phyloP scores from a whole-genome alignment of 805 yeast genomes.

The Kuraishia borneana region DNA sequence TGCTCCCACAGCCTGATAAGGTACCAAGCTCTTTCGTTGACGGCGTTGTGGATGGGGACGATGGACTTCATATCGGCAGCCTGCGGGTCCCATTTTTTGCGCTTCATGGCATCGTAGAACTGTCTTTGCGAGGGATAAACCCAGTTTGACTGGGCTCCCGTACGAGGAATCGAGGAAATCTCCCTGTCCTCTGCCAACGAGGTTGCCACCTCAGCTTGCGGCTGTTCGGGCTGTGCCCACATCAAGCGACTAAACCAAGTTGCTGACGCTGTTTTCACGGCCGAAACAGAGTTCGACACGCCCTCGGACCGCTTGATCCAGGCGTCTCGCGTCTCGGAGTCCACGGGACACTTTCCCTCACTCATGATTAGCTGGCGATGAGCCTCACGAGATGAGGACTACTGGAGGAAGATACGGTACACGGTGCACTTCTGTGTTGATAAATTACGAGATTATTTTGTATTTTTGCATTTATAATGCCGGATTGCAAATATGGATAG shows the following conservation, averaged over 20 bases:
- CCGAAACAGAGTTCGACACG: constrained; percentile 27
- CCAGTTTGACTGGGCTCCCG: constrained; percentile 66
- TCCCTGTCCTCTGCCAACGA: constrained; percentile 64
- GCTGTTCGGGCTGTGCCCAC: constrained; percentile 1
- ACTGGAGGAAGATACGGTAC: too few relatives aligned
- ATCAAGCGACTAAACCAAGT: constrained; percentile 19
- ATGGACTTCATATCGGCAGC: constrained; percentile 79
- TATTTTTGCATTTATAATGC: too few relatives aligned
- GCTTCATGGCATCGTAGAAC: constrained; percentile 86
- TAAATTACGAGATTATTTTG: too few relatives aligned
- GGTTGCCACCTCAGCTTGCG: constrained; percentile 8
- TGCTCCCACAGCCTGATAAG: constrained; percentile 79
- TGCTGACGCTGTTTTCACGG: constrained; percentile 21
- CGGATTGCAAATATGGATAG: too few relatives aligned
- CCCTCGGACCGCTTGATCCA: constrained; percentile 36
- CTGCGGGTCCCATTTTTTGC: constrained; percentile 81
- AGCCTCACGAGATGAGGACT: too few relatives aligned
- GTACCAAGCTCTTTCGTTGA: constrained; percentile 87
- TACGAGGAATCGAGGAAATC: constrained; percentile 73
- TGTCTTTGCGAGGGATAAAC: constrained; percentile 92
- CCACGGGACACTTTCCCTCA: constrained; percentile 50
- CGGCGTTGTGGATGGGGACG: constrained; percentile 90
- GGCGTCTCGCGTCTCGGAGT: constrained; percentile 42
- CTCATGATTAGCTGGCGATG: too few relatives aligned
- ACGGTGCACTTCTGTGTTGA: too few relatives aligned